These are phyloP conservation scores for Trichoderma sp. DNA, from an alignment of 2,329 filamentous ascomycete genomes.

Conservation along the genomic window DNA sequence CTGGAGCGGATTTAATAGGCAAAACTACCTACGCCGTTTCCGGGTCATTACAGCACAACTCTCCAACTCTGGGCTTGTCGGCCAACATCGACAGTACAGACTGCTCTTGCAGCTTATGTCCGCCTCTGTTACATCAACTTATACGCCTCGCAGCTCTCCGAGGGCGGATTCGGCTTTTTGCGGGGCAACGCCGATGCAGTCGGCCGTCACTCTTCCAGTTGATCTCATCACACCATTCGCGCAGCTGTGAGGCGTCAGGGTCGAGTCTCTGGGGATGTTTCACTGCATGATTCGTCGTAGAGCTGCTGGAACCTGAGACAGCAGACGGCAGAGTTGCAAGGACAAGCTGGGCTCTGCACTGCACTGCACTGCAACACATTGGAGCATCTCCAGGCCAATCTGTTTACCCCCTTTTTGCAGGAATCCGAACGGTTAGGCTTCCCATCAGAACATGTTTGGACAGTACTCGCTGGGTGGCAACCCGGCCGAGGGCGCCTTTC, in stretches of 20 bases:
- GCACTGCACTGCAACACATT: no score
- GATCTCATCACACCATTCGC: background rate
- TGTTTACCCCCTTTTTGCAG: background rate
- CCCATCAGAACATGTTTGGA: slow-evolving; percentile 27
- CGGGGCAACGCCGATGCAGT: slow-evolving; percentile 17
- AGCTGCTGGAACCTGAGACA: background rate
- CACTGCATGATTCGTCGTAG: background rate
- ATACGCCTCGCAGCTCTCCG: background rate
- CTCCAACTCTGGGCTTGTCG: background rate
- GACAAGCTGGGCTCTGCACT: background rate
- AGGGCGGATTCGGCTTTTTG: slow-evolving; percentile 17
- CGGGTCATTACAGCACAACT: no score
- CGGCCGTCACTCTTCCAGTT: background rate
- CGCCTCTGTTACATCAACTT: no score
- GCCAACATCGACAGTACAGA: no score
- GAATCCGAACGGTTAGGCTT: background rate
- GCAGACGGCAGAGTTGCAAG: background rate
- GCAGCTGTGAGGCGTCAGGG: background rate
- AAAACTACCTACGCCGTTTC: background rate
- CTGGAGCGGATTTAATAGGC: background rate
- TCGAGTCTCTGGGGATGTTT: background rate
- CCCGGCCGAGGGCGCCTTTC: slow-evolving; percentile 21
- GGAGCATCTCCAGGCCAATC: background rate
- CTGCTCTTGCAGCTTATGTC: no score
- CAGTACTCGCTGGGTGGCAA: slow-evolving; percentile 25